A percentile compares a stretch with the other conserved stretches of the same genome.
Conservation (phyloP, 2,329 filamentous ascomycete genomes). For the Fusarium caatingaense region DNA sequence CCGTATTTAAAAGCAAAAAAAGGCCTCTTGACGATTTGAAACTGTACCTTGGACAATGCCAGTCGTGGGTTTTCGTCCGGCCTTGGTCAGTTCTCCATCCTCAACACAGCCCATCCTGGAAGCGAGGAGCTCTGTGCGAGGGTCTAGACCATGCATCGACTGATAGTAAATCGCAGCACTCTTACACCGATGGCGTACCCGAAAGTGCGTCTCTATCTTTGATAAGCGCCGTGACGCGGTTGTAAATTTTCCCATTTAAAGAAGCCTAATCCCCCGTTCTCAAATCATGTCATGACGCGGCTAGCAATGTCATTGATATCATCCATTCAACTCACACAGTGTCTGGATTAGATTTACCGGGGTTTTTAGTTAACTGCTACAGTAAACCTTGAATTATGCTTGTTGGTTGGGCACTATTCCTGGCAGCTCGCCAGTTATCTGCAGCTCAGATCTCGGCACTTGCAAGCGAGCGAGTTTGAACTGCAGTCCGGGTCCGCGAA, state of each 20-base stretch:
- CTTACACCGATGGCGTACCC: conserved; percentile 9
- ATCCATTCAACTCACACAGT: conserved; percentile 6
- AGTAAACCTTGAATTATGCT: conserved; percentile 19
- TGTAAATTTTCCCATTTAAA: not conserved
- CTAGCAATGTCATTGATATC: conserved; percentile 13
- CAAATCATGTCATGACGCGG: conserved; percentile 28
- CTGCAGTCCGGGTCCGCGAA: not conserved
- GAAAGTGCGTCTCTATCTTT: not conserved
- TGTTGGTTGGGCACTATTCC: conserved; percentile 13
- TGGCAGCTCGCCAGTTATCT: conserved; percentile 8
- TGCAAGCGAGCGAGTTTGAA: conserved; percentile 5
- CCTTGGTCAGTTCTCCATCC: conserved; percentile 20
- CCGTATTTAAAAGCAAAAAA: conserved; percentile 14
- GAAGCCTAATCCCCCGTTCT: not conserved
- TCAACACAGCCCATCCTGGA: conserved; percentile 20
- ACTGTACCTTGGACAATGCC: not conserved
- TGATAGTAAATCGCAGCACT: conserved; percentile 3
- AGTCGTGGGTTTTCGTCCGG: conserved; percentile 4
- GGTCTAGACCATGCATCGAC: conserved; percentile 28
- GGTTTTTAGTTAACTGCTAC: conserved; percentile 5
- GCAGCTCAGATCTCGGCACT: conserved; percentile 27
- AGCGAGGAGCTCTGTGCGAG: conserved; percentile 9
- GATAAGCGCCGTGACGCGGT: conserved; percentile 24
- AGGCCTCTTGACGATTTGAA: conserved; percentile 10
- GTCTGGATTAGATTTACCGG: conserved; percentile 19